These are phyloP conservation scores for Aaosphaeria arxii DNA, from an alignment of 2,329 filamentous ascomycete genomes.

Conservation along the genomic window DNA sequence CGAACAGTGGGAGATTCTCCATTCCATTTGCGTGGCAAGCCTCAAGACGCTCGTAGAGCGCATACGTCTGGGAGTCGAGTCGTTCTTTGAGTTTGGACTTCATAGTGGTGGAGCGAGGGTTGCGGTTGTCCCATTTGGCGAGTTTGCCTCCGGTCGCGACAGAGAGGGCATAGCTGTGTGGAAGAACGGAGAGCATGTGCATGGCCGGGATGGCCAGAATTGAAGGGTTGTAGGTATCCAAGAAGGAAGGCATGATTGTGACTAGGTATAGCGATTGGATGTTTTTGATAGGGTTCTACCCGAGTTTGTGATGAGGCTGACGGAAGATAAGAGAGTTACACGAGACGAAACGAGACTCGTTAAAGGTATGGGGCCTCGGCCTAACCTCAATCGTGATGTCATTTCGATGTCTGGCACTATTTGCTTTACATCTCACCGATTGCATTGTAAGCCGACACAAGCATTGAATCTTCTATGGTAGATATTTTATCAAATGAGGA, in stretches of 20 bases:
- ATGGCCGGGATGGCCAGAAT: constrained; percentile 45
- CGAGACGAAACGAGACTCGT: no score
- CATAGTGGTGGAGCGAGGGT: constrained; percentile 37
- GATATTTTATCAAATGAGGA: no score
- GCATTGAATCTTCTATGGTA: no score
- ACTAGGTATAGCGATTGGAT: no score
- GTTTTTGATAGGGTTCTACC: no score
- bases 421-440: no score
- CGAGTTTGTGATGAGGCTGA: no score
- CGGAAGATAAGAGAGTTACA: no score
- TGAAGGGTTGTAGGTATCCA: constrained; percentile 35
- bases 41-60: constrained; percentile 44
- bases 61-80: constrained; percentile 36
- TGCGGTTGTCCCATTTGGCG: constrained; percentile 42
- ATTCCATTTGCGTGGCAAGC: constrained; percentile 46
- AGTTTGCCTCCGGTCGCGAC: constrained; percentile 37
- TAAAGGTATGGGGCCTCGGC: no score
- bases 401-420: no score
- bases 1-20: constrained; percentile 47
- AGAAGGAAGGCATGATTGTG: constrained; percentile 11
- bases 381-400: no score
- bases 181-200: constrained; percentile 41
- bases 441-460: no score
- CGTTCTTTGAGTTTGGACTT: constrained; percentile 35
- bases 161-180: constrained; percentile 38